Evolutionary conservation across 768 basidiomycete genomes (phyloP), one percentile per base, ranked within the genome.

Genomic region (Mycena albidolilacea): DNA sequence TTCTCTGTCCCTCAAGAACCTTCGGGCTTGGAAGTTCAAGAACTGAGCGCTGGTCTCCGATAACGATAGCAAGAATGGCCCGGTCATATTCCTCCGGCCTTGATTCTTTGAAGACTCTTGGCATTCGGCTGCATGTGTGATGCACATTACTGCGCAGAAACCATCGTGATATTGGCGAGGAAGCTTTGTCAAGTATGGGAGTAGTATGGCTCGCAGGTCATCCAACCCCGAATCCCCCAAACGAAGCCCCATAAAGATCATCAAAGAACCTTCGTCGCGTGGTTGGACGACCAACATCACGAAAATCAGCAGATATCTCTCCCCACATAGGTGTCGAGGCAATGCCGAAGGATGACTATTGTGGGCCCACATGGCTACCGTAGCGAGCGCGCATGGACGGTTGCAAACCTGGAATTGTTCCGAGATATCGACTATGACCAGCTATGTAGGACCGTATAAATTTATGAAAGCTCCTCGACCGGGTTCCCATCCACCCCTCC

Each of bases 351-450:
- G 15, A 17, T 23, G 30, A 52, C 41, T 64, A 61, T 61, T 50
- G 52, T 14, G 48, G 44, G 19, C 14, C 63, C 73, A 50, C 73
- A 74, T 70, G 65, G 69, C 23, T 38, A 55, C 54, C 44, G 21
- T 8, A 55, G 46, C 46, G 60, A 41, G 7, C 30, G 57, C 72
- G 73, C 73, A 70, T 74, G 69, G 69, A 46, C 14, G 30, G 66
- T 68, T 63, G 55, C 48, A 63, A 62, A 58, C 30, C 17, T 55
- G 10, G 41, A 55, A 15, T 54, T 54, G 67, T 52, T n/a, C 58
- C 48, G 39, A 71, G 64, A 65, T 65, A 59, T 23, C 48, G n/a
- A 41, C 50, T 15, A 23, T 1, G n/a, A 41, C 50, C 11, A 23
- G 3, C 30, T 35, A 46, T 46, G 35, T 10, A 39, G n/a, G 17